Conservation (phyloP, 208 protist genomes). For the Leishmania turanica region DNA sequence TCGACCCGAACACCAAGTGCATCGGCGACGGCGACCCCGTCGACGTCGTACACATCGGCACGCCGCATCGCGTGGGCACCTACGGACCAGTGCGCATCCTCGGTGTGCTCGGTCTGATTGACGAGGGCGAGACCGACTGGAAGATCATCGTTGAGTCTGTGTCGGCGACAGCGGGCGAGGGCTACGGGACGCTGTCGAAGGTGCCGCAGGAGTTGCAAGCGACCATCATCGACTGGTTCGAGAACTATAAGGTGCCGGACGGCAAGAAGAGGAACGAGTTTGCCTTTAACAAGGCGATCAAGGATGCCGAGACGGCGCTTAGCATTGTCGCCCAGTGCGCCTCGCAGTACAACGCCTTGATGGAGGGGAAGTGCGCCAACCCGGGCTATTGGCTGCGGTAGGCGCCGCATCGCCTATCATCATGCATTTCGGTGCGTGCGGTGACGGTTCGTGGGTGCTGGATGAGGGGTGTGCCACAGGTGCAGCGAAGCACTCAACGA, state of each 20-base stretch:
- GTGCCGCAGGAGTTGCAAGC: conserved; percentile 55
- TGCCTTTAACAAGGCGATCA: conserved; percentile 68
- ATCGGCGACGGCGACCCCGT: conserved; percentile 92
- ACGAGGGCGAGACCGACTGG: conserved; percentile 94
- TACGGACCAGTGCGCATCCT: conserved; percentile 79
- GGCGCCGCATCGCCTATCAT: neutral
- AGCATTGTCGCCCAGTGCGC: conserved; percentile 61
- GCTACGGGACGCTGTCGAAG: conserved; percentile 49
- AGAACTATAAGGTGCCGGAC: conserved; percentile 93
- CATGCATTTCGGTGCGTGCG: neutral
- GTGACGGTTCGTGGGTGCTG: neutral
- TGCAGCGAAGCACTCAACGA: neutral
- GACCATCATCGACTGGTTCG: conserved; percentile 86
- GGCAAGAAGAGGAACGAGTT: conserved; percentile 91
- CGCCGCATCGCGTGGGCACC: conserved; percentile 37
- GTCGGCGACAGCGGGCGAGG: conserved; percentile 18
- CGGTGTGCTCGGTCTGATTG: conserved; percentile 89
- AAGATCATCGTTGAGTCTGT: conserved; percentile 82
- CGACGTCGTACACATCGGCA: conserved; percentile 88
- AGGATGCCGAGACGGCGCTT: conserved; percentile 58
- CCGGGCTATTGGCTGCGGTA: conserved; percentile 65
- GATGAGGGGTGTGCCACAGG: neutral
- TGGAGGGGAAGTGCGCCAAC: conserved; percentile 36
- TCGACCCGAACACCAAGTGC: conserved; percentile 56
- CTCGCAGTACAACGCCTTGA: conserved; percentile 61